phyloP scores from a whole-genome alignment of 176 grass and related monocot genomes.

The Triticum timopheevii region DNA sequence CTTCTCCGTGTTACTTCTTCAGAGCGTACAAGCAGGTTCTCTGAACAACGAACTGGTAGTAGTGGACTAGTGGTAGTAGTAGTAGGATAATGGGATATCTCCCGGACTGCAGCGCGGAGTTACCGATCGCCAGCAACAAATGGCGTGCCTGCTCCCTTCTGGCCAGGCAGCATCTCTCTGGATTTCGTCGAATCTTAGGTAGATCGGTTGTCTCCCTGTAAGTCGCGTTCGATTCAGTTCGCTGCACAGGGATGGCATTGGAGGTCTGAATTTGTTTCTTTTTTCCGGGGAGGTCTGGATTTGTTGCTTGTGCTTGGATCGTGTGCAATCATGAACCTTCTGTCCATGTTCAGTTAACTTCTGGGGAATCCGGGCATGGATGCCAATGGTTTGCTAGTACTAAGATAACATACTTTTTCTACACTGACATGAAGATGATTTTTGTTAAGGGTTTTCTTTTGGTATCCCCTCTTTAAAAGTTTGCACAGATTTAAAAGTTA shows the following conservation, averaged over 20 bases:
- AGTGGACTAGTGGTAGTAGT: no score
- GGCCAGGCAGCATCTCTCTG: neutral
- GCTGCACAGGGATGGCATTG: neutral
- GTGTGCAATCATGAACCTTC: no score
- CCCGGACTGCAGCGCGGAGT: neutral
- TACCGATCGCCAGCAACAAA: neutral
- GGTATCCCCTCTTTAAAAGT: no score
- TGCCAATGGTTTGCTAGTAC: no score
- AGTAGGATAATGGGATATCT: neutral
- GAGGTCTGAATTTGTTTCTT: neutral
- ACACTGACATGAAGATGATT: no score
- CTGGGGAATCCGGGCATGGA: neutral
- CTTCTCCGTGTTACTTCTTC: no score
- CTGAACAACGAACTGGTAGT: slow-evolving; percentile 32
- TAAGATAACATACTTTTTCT: no score
- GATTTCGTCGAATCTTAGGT: slow-evolving; percentile 42
- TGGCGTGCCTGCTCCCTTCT: neutral
- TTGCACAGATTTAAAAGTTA: no score
- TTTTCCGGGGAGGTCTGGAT: neutral
- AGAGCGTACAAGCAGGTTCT: slow-evolving; percentile 39
- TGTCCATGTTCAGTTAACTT: no score
- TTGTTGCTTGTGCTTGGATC: no score
- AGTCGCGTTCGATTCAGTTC: slow-evolving; percentile 1
- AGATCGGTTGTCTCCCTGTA: slow-evolving; percentile 15
- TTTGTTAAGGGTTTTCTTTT: no score